phyloP scores from a whole-genome alignment of 305 asterid species.

The Fraxinus platypoda region DNA sequence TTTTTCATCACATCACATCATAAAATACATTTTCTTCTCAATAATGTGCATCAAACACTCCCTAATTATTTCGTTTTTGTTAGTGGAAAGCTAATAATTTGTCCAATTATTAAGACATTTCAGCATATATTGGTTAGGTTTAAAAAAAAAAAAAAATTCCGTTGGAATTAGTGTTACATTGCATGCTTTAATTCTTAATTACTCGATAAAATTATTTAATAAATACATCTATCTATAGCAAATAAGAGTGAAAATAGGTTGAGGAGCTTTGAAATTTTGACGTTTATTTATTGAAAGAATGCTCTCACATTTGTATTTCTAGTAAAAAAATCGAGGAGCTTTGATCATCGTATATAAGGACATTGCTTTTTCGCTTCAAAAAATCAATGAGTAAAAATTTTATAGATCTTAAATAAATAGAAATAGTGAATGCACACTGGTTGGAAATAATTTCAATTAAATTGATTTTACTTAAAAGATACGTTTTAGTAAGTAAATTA shows the following conservation, averaged over 20 bases:
- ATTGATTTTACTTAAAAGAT: background rate
- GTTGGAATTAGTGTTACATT: too few species aligned
- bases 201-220: too few species aligned
- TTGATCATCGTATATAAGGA: background rate
- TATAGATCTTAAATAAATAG: background rate
- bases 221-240: too few species aligned
- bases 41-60: too few species aligned
- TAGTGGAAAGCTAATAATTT: background rate
- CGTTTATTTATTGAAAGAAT: too few species aligned
- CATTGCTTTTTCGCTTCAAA: background rate
- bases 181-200: too few species aligned
- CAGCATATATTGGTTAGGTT: background rate
- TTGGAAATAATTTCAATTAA: background rate
- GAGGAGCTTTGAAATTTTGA: too few species aligned
- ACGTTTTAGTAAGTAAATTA: background rate
- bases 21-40: too few species aligned
- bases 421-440: background rate
- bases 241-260: too few species aligned
- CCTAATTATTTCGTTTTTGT: background rate
- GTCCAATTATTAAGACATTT: background rate
- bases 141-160: too few species aligned
- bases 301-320: too few species aligned
- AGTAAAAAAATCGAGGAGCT: background rate
- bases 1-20: too few species aligned
- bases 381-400: background rate